Evolutionary conservation across 352 stramenopile species (phyloP), one percentile per base, ranked within the genome.

Genomic region (Globisporangium nodosum): DNA sequence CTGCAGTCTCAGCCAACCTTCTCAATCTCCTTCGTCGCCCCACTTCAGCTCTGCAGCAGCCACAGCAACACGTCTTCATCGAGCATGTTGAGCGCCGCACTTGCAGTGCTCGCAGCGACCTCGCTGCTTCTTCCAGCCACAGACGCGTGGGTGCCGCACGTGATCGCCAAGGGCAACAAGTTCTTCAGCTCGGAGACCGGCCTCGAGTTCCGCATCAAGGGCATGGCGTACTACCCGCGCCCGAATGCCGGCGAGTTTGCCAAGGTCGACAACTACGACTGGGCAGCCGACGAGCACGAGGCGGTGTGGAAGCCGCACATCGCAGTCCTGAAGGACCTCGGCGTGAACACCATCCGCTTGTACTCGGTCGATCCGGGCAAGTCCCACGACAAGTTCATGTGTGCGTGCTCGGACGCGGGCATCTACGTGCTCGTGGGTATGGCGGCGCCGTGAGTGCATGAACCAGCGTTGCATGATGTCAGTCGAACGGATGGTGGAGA

Each of bases 321-420:
- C 33, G 54, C 51, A 9, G 52, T 81, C 58, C 63, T 92, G 42
- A 64, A 88, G 61, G 63, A 84, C 54, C 57, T 92, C 0, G 75
- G 75, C 21, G 73, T 90, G 30, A 92, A 92, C 65, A 78, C 74
- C 8, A 68, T 92, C 33, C 78, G 80, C 13, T 58, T 92, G 11
- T 90, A 92, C 64, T 71, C 68, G 30, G 74, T 92, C 5, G 77
- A 92, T 64, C 76, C 80, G 24, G 59, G 49, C 45, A 64, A 78
- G 55, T 69, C 71, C 33, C 81, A 92, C 60, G 78, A 89, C 70
- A 75, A 74, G 63, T 92, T 92, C 50, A 92, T 92, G 82, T 90
- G 79, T 55, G 77, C 74, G 51, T 61, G 74, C 50, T 64, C 74
- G 35, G 47, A 74, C 24, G 74, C 70, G 3, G 74, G 74, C 45